Evolutionary conservation across 2,329 filamentous ascomycete species (phyloP).

Genomic region (Verticillium nubilum): DNA sequence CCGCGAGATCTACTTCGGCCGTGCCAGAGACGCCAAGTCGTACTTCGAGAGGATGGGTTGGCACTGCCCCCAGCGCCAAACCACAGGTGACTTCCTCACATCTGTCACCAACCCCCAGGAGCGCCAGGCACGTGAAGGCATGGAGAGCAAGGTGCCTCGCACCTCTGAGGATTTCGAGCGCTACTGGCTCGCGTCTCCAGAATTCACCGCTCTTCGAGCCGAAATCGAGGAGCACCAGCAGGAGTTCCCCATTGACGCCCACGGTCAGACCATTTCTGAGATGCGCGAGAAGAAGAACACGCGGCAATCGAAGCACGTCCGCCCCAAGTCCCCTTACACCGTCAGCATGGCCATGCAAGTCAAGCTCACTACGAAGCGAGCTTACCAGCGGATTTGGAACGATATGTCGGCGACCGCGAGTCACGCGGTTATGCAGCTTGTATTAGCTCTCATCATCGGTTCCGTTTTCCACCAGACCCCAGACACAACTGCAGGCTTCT

Average conservation of each 20-base stretch:
- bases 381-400: constrained; percentile 47
- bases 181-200: constrained; percentile 38
- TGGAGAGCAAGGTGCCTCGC: constrained; percentile 56
- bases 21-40: constrained; percentile 48
- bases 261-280: constrained; percentile 29
- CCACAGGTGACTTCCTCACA: constrained; percentile 65
- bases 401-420: constrained; percentile 43
- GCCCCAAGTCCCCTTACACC: constrained; percentile 51
- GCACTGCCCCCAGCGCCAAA: constrained; percentile 61
- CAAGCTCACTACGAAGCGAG: constrained; percentile 41
- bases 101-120: constrained; percentile 62
- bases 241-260: constrained; percentile 34
- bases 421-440: constrained; percentile 38
- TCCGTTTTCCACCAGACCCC: constrained; percentile 53
- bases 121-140: constrained; percentile 48
- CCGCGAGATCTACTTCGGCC: constrained; percentile 71
- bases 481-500: constrained; percentile 44
- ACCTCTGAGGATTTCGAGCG: constrained; percentile 64
- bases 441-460: constrained; percentile 57
- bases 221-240: constrained; percentile 47
- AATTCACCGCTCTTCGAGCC: constrained; percentile 32
- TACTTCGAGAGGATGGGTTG: constrained; percentile 69
- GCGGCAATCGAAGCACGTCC: constrained; percentile 46
- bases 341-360: constrained; percentile 51
- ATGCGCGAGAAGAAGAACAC: constrained; percentile 43